Evolutionary conservation across 371 early-diverging fungal genomes (phyloP).

Genomic region (Mortierella sp.): DNA sequence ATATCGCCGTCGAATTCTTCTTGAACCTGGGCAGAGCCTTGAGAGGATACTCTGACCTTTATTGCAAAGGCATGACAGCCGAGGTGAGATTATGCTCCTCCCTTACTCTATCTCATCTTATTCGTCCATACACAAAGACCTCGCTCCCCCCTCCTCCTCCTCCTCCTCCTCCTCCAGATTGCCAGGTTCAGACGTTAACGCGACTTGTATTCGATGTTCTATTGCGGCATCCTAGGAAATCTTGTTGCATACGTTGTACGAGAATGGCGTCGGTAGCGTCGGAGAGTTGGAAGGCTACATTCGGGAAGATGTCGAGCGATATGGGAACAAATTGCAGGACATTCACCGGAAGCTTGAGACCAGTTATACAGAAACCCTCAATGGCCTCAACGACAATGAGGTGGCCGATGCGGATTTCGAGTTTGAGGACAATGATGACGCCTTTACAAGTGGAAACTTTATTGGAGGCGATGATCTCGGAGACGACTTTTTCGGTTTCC

Average conservation of each 20-base stretch:
- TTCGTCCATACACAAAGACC: too few relatives aligned
- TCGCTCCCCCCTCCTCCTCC: too few relatives aligned
- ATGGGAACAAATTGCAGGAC: slow-evolving; percentile 77
- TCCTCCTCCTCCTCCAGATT: too few relatives aligned
- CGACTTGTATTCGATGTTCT: too few relatives aligned
- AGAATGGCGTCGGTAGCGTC: slow-evolving; percentile 78
- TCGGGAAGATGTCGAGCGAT: slow-evolving; percentile 78
- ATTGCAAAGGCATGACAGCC: slow-evolving; percentile 73
- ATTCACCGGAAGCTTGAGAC: slow-evolving; percentile 75
- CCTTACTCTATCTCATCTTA: too few relatives aligned
- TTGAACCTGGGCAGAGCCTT: slow-evolving; percentile 85
- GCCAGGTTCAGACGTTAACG: too few relatives aligned
- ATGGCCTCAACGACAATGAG: slow-evolving; percentile 45
- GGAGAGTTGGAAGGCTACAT: slow-evolving; percentile 80
- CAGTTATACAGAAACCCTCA: slow-evolving; percentile 67
- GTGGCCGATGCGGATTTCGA: slow-evolving; percentile 59
- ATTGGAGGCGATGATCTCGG: slow-evolving; percentile 74
- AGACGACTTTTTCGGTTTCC: slow-evolving; percentile 92
- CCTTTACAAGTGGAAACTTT: slow-evolving; percentile 59
- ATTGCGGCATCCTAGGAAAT: too few relatives aligned
- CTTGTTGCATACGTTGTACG: slow-evolving; percentile 82
- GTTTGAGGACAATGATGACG: slow-evolving; percentile 69
- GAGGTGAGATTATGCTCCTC: slow-evolving; percentile 66
- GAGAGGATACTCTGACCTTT: slow-evolving; percentile 81
- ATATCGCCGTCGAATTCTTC: slow-evolving; percentile 81